Evolutionary conservation across 805 yeast species (phyloP).

Genomic region (Wickerhamiella azymoides): DNA sequence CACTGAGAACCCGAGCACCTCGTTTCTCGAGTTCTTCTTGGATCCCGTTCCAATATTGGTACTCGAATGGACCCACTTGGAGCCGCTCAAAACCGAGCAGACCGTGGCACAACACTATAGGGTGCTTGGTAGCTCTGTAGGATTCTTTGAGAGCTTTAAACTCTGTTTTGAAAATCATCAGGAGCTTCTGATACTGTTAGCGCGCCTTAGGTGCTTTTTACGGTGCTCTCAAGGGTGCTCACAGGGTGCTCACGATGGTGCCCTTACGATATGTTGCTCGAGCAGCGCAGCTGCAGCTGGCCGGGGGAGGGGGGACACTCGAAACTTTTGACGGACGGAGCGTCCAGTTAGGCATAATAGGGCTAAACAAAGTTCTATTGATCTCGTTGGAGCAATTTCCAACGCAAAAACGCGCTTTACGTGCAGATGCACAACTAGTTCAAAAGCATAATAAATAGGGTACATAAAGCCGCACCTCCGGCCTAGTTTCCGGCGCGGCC

Average conservation of each 20-base stretch:
- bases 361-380: too few species aligned
- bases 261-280: neutral
- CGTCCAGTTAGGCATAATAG: too few species aligned
- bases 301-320: too few species aligned
- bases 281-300: too few species aligned
- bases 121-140: conserved; percentile 27
- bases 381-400: too few species aligned
- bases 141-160: conserved; percentile 13
- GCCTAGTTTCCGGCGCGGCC: conserved; percentile 19
- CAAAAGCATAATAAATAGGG: neutral
- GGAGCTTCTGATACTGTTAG: neutral
- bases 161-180: conserved; percentile 9
- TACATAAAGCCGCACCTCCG: neutral
- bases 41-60: conserved; percentile 78
- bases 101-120: conserved; percentile 78
- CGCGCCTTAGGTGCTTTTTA: neutral
- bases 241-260: too few species aligned
- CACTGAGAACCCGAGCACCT: conserved; percentile 58
- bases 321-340: too few species aligned
- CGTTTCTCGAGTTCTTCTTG: conserved; percentile 41
- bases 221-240: too few species aligned
- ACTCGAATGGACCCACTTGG: conserved; percentile 24
- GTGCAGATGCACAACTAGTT: too few species aligned
- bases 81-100: conserved; percentile 64
- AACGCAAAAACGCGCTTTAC: too few species aligned